Percentiles rank a stretch among this genome's conserved stretches.
Evolutionary conservation across 495 filamentous ascomycete species (phyloP).

Genomic region (Aspergillus asperescens): DNA sequence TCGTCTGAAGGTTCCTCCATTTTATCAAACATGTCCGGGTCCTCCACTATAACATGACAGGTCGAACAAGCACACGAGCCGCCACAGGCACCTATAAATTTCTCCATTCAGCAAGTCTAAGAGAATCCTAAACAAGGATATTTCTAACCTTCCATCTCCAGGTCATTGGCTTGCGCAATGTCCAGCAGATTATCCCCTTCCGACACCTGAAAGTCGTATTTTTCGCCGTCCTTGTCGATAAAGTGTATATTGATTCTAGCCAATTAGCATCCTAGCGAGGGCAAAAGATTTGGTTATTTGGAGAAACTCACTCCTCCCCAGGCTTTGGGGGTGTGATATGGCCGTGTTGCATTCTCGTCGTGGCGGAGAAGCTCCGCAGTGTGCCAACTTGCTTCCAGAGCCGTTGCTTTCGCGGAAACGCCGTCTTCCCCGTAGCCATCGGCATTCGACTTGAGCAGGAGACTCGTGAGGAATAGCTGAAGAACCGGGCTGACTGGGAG

Average conservation of each 20-base stretch:
- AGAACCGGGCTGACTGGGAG: constrained; percentile 31
- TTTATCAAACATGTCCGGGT: constrained; percentile 78
- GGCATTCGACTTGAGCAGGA: constrained; percentile 11
- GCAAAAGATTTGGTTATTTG: background rate
- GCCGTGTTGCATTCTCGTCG: constrained; percentile 59
- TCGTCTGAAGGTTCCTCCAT: constrained; percentile 93
- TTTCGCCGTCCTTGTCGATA: constrained; percentile 83
- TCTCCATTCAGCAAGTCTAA: background rate
- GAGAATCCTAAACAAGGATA: background rate
- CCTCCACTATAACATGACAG: constrained; percentile 90
- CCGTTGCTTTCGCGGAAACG: constrained; percentile 6
- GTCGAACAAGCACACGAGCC: constrained; percentile 96
- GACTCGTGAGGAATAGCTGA: constrained; percentile 26
- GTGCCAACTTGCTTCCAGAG: constrained; percentile 26
- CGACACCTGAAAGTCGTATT: constrained; percentile 69
- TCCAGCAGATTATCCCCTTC: constrained; percentile 89
- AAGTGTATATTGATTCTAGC: constrained; percentile 81
- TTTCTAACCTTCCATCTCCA: constrained; percentile 86
- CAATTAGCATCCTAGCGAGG: background rate
- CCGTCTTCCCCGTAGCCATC: background rate
- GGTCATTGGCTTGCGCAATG: constrained; percentile 87
- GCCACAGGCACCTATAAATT: constrained; percentile 69
- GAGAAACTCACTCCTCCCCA: constrained; percentile 79
- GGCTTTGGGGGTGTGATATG: constrained; percentile 79
- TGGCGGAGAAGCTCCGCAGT: constrained; percentile 61